Evolutionary conservation across 257 asterid genomes (phyloP), one percentile per base, ranked within the genome.

Genomic region (Scutellaria galericulata): DNA sequence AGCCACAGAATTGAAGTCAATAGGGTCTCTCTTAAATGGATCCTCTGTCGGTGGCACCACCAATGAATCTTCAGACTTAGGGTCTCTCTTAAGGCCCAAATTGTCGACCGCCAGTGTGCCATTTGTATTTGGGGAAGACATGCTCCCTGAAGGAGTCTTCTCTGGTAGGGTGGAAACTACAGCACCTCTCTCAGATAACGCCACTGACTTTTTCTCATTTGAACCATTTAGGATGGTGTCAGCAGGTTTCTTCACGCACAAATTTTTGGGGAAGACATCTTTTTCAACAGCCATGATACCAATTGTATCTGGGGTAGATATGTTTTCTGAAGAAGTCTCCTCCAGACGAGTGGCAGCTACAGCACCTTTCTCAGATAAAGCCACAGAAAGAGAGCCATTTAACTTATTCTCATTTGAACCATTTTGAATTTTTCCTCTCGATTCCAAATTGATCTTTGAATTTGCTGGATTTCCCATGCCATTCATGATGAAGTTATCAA

Each of bases 161-260:
- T 67, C 74, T 5, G 65, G 62, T 7, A 58, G 69, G 63, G 71
- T 20, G 5, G 80, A 60, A 18, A 55, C 71, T 5, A 18, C 27
- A 60, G 81, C 61, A 71, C 62, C 85, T 66, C 69, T 79, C 69
- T 63, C 75, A 47, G 81, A 63, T 27, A 70, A 71, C 39, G 86
- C 54, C 14, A 64, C 77, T 68, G 79, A 27, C 47, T 72, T 82
- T 27, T 73, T 81, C 79, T 67, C 91, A 22, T 58, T 24, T n/a
- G 78, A 68, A 50, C 78, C 87, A 40, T 71, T 89, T 50, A 69
- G 76, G 39, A 67, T 31, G 24, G 68, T 75, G 59, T 71, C 83
- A 12, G 80, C 83, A 10, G 83, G 75, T 74, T 83, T 93, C 79
- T 82, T 89, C 15, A 83, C 50, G 20, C 45, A 40, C 47, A 72